These are phyloP conservation scores for Leishmania braziliensis DNA, from an alignment of 208 protist genomes.

Conservation along the genomic window DNA sequence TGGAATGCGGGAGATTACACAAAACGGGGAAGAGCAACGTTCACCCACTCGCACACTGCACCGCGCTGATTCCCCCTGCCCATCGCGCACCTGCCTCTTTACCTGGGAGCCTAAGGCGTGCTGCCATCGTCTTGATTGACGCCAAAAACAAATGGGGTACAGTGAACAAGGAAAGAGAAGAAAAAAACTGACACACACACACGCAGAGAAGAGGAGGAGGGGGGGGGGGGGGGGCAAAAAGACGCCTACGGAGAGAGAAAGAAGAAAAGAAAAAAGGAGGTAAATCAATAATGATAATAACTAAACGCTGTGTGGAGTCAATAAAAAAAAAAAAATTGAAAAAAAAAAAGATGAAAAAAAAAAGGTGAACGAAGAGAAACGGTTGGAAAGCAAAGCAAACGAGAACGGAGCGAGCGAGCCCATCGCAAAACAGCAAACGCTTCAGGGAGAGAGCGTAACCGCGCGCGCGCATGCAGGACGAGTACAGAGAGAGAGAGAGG, in stretches of 20 bases:
- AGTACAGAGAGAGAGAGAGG: no score
- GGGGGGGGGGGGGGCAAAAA: no score
- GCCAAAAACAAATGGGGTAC: not conserved
- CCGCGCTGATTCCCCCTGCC: not conserved
- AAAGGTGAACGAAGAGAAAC: not conserved
- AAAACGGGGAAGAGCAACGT: not conserved
- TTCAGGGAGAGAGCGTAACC: no score
- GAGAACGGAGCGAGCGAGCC: not conserved
- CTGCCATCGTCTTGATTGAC: not conserved
- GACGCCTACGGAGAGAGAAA: not conserved
- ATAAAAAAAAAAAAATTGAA: not conserved
- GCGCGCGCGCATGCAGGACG: no score
- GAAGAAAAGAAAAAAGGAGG: not conserved
- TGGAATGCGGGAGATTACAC: not conserved
- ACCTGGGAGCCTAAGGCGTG: not conserved
- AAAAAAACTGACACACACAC: not conserved
- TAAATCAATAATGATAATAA: conserved; percentile 8
- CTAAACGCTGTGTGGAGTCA: not conserved
- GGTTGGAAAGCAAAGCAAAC: not conserved
- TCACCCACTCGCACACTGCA: not conserved
- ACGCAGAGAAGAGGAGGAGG: not conserved
- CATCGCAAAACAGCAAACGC: no score
- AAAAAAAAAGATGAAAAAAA: not conserved
- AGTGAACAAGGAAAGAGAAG: not conserved
- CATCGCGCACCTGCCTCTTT: not conserved